These are phyloP conservation scores for Penicillium cosmopolitanum DNA, from an alignment of 495 filamentous ascomycete species.

Conservation along the genomic window DNA sequence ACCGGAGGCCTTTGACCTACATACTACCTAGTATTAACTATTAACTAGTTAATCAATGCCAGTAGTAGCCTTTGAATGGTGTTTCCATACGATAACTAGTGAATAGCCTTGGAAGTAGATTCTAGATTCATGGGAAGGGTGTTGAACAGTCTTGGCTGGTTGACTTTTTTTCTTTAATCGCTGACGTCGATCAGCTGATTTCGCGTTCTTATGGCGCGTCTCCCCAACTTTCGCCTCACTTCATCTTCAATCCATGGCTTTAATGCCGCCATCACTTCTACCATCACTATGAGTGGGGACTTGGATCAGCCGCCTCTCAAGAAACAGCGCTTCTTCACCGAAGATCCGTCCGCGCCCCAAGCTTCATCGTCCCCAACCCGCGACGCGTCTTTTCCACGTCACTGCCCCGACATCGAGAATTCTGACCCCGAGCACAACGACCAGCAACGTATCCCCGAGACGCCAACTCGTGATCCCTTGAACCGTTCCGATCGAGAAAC, in stretches of 20 bases:
- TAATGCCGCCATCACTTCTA: conserved; percentile 12
- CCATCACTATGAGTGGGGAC: conserved; percentile 32
- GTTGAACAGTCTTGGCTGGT: too few species aligned
- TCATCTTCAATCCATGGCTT: conserved; percentile 6
- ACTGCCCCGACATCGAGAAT: conserved; percentile 8
- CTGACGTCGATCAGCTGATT: conserved; percentile 42
- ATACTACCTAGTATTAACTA: too few species aligned
- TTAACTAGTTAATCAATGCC: too few species aligned
- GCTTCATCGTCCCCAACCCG: conserved; percentile 3
- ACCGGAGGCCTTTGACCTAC: too few species aligned
- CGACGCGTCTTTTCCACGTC: conserved; percentile 31
- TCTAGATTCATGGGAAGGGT: too few species aligned
- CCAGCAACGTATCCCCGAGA: conserved; percentile 5
- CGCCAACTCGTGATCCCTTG: not conserved
- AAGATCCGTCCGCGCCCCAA: conserved; percentile 34
- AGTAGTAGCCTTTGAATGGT: too few species aligned
- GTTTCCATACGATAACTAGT: too few species aligned
- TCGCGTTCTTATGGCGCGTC: conserved; percentile 48
- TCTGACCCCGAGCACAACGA: conserved; percentile 5
- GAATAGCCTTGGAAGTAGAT: too few species aligned
- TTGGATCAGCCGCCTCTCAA: conserved; percentile 64
- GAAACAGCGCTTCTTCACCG: conserved; percentile 79
- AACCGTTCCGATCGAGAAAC: not conserved
- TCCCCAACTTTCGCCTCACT: conserved; percentile 23
- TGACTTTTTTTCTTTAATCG: conserved; percentile 5